phyloP scores from a whole-genome alignment of 169 alveolate species.

The Plasmodium chabaudi region DNA sequence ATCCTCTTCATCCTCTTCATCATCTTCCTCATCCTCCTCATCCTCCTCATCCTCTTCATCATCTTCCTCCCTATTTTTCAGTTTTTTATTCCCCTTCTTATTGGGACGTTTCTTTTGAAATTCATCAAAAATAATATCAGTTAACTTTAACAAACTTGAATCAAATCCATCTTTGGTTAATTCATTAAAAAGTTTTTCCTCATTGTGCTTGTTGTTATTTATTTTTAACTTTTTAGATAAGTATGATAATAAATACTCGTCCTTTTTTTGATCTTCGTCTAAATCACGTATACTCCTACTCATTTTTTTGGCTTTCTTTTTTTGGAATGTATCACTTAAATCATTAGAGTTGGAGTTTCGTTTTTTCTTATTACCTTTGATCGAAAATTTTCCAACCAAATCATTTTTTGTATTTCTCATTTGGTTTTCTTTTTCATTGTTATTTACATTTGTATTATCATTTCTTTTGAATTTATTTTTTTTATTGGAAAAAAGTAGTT shows the following conservation, averaged over 20 bases:
- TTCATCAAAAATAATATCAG: conserved; percentile 60
- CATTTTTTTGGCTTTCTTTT: not conserved
- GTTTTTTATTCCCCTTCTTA: conserved; percentile 8
- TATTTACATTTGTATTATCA: not conserved
- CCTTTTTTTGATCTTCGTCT: conserved; percentile 74
- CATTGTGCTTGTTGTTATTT: conserved; percentile 51
- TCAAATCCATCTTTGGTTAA: conserved; percentile 74
- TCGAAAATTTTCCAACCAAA: not conserved
- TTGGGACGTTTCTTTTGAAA: conserved; percentile 34
- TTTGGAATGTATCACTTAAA: conserved; percentile 17
- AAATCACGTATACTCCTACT: conserved; percentile 20
- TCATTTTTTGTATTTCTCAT: not conserved
- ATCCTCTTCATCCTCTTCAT: not conserved
- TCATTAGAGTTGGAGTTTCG: conserved; percentile 6
- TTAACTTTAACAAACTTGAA: conserved; percentile 54
- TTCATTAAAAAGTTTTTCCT: conserved; percentile 68
- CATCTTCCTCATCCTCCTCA: not conserved
- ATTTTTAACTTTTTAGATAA: conserved; percentile 70
- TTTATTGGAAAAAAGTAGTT: conserved; percentile 77
- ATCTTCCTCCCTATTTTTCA: conserved; percentile 3
- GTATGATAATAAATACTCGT: conserved; percentile 76
- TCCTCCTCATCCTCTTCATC: not conserved
- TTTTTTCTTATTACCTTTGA: conserved; percentile 5
- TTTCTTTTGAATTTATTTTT: conserved; percentile 18
- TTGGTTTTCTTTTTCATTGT: conserved; percentile 4